Evolutionary conservation across 768 basidiomycete species (phyloP), one percentile per base, ranked within the genome.

Genomic region (Calocera viscosa): DNA sequence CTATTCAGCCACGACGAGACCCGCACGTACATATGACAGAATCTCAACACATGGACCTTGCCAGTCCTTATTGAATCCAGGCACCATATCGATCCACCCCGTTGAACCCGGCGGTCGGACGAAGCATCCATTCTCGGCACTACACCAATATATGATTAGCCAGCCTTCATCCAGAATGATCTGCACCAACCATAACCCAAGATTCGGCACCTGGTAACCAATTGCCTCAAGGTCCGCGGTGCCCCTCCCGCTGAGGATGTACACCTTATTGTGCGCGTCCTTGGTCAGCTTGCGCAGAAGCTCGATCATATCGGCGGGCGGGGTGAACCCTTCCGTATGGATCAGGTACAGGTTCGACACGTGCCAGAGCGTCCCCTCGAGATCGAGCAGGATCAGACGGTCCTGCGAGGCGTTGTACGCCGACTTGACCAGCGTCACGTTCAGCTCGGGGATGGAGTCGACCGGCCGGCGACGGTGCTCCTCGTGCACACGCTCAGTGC

Each of bases 91-190:
- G 68, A 90, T 81, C 92, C 92, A 94, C 43, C 82, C 74, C 17
- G 77, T 72, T 11, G 66, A 68, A 0, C 76, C 73, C 38, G 77
- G 79, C 2, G 86, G 82, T 77, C 85, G 88, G 72, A 92, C 82
- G 73, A 85, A 93, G 74, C 91, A 93, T 1, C 91, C 91, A 68
- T 94, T 91, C 78, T 94, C 92, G 0, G 90, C 90, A 0, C 87
- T 88, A 66, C 26, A 26, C 17, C 30, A 26, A 32, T 35, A 68
- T 67, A n/a, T n/a, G n/a, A n/a, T n/a, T n/a, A n/a, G n/a, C n/a
- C n/a, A n/a, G n/a, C n/a, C n/a, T n/a, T n/a, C n/a, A n/a, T n/a
- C n/a, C n/a, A n/a, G n/a, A n/a, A n/a, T n/a, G n/a, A n/a, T n/a
- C n/a, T n/a, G n/a, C n/a, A n/a, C n/a, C n/a, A n/a, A 89, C 81